These are phyloP conservation scores for Schoenoplectus tabernaemontani DNA, from an alignment of 202 grass and related monocot species.

Conservation along the genomic window DNA sequence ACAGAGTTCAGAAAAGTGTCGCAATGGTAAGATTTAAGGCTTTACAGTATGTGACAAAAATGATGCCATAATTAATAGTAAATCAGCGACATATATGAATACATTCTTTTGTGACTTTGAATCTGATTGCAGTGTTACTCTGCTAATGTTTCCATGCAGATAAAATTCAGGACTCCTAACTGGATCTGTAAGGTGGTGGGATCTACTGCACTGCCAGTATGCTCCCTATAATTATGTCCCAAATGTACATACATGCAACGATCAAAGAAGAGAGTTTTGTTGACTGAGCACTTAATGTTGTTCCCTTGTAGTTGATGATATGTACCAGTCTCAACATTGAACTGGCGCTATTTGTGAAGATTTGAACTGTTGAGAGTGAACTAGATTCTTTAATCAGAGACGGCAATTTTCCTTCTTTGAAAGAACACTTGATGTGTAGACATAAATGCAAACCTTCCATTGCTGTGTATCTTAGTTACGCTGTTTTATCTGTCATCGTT, in stretches of 20 bases:
- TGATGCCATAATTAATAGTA: not conserved
- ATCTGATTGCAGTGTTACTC: not conserved
- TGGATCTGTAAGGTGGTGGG: conserved; percentile 11
- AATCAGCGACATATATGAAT: not conserved
- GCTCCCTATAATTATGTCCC: conserved; percentile 5
- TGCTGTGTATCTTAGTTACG: not conserved
- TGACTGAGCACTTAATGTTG: conserved; percentile 5
- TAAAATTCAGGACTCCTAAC: not conserved
- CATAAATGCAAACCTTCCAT: not conserved
- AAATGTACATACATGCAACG: conserved; percentile 18
- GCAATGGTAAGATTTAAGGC: conserved; percentile 52
- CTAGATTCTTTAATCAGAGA: not conserved
- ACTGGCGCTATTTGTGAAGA: conserved; percentile 10
- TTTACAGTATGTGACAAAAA: not conserved
- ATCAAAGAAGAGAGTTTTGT: not conserved
- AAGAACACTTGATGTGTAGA: not conserved
- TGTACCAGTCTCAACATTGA: not conserved
- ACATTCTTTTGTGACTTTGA: not conserved
- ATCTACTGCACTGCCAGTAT: not conserved
- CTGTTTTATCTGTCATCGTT: not conserved
- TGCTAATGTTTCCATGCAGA: not conserved
- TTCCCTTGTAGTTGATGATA: conserved; percentile 7
- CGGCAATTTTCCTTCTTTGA: not conserved
- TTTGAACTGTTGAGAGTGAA: not conserved
- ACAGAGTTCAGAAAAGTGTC: conserved; percentile 93